Conservation (phyloP, 2,329 filamentous ascomycete species). For the Fusarium floridanum region DNA sequence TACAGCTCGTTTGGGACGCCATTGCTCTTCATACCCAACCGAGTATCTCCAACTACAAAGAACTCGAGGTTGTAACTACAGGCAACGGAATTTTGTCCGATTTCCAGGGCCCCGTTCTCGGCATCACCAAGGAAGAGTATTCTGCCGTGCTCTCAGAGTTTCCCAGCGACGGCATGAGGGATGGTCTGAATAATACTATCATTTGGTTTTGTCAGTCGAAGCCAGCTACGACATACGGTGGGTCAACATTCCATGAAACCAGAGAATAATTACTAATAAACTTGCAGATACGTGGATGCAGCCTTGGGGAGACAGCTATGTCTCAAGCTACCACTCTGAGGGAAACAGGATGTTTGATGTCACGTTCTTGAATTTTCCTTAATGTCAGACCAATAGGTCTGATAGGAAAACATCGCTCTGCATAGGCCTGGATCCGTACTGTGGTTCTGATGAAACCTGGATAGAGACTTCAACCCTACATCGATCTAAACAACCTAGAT, state of each 20-base stretch:
- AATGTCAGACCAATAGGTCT: background rate
- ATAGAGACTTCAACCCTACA: background rate
- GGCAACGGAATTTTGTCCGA: constrained; percentile 16
- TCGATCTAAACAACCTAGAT: background rate
- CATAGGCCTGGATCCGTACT: background rate
- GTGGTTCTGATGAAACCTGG: background rate
- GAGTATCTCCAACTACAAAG: constrained; percentile 17
- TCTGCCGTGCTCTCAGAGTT: background rate
- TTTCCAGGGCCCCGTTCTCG: constrained; percentile 10
- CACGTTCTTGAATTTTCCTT: background rate
- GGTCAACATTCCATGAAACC: background rate
- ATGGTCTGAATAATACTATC: constrained; percentile 16
- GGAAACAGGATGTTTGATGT: constrained; percentile 18
- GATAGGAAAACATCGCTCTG: background rate
- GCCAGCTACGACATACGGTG: constrained; percentile 16
- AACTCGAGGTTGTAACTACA: constrained; percentile 16
- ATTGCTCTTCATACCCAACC: constrained; percentile 26
- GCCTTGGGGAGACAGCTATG: constrained; percentile 24
- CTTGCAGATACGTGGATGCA: constrained; percentile 20
- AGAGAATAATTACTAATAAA: background rate
- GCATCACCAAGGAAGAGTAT: background rate
- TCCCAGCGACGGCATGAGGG: constrained; percentile 10
- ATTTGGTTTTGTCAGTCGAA: constrained; percentile 22
- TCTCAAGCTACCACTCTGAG: background rate
- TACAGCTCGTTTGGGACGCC: constrained; percentile 18